Conservation (phyloP, 2,329 filamentous ascomycete genomes). For the Colletotrichum acutatum region DNA sequence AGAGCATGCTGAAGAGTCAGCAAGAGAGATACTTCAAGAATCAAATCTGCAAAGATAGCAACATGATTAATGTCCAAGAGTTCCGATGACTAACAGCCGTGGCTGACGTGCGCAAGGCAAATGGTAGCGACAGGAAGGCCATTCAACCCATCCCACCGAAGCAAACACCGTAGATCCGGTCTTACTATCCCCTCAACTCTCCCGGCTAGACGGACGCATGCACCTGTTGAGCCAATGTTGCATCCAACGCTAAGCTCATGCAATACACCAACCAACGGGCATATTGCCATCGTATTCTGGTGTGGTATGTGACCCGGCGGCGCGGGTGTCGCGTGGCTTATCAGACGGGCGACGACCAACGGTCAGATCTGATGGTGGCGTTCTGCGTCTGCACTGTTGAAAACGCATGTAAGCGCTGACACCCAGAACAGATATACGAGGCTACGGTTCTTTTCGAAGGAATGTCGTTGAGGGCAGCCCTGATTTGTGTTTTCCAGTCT, state of each 20-base stretch:
- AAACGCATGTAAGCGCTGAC: background rate
- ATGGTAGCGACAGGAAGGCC: too few relatives aligned
- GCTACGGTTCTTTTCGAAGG: too few relatives aligned
- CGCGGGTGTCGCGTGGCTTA: background rate
- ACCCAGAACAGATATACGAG: too few relatives aligned
- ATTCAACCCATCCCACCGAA: background rate
- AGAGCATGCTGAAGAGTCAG: background rate
- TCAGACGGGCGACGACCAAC: background rate
- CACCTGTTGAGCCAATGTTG: background rate
- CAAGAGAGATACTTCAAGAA: rapidly evolving
- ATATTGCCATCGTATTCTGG: background rate
- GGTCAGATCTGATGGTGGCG: background rate
- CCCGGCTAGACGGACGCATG: background rate
- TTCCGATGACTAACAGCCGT: background rate
- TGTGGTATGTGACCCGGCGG: background rate
- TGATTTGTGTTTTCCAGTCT: background rate
- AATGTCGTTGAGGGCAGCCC: background rate
- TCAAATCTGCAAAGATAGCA: background rate
- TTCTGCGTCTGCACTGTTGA: background rate
- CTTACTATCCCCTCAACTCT: background rate
- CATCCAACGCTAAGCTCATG: background rate
- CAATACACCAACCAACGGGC: background rate
- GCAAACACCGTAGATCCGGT: too few relatives aligned
- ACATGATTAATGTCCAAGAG: background rate
- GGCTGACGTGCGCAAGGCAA: background rate